Percentiles rank a stretch among this genome's conserved stretches.
Conservation (phyloP, 495 filamentous ascomycete species). For the Neurospora sublineolata region DNA sequence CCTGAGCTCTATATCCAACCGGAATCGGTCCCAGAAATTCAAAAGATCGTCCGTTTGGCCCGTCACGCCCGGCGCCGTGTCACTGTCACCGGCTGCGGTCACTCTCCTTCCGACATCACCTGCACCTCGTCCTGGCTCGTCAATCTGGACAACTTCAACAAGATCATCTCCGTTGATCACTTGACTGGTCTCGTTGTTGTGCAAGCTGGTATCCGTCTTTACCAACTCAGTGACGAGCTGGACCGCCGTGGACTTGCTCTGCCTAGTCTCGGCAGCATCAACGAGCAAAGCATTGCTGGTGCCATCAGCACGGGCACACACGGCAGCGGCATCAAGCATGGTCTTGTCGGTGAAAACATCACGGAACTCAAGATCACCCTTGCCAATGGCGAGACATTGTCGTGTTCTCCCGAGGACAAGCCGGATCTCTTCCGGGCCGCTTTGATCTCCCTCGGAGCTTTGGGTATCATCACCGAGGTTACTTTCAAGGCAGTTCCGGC, state of each 20-base stretch:
- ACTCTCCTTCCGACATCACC: constrained; percentile 86
- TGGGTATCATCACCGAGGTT: constrained; percentile 84
- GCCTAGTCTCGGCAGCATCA: constrained; percentile 87
- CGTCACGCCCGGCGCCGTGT: constrained; percentile 69
- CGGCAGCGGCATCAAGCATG: constrained; percentile 74
- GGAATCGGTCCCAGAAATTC: constrained; percentile 63
- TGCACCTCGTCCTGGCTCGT: constrained; percentile 92
- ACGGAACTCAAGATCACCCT: constrained; percentile 65
- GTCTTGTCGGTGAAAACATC: constrained; percentile 68
- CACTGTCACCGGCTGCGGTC: constrained; percentile 69
- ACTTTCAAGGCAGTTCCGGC: constrained; percentile 65
- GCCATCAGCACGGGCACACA: constrained; percentile 90
- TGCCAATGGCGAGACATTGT: constrained; percentile 63
- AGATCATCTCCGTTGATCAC: constrained; percentile 55
- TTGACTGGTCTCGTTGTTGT: constrained; percentile 56
- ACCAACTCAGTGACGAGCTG: constrained; percentile 54
- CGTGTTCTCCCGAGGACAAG: constrained; percentile 62
- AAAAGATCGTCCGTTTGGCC: constrained; percentile 71
- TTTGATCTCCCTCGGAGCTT: constrained; percentile 72
- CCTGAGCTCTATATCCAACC: constrained; percentile 88
- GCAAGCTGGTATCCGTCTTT: constrained; percentile 74
- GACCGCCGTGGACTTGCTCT: constrained; percentile 66
- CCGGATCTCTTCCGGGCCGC: constrained; percentile 77
- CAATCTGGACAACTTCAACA: constrained; percentile 76
- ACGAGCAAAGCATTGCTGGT: constrained; percentile 85